phyloP scores from a whole-genome alignment of 1,284 basidiomycete species.

The Moesziomyces parantarcticus region DNA sequence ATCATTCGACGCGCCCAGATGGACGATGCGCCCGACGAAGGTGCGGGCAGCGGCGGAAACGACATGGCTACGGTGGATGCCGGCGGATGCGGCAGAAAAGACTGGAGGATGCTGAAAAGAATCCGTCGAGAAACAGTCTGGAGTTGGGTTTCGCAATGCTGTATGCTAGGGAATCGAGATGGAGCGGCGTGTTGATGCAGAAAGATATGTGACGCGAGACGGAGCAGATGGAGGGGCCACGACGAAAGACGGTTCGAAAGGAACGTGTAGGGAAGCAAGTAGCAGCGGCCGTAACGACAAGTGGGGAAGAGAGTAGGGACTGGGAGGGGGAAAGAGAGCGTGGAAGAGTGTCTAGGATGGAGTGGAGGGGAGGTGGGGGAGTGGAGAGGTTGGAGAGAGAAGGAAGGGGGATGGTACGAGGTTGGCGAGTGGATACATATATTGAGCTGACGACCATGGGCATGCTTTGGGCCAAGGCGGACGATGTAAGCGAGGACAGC shows the following conservation, averaged over 20 bases:
- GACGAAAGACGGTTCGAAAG: background rate
- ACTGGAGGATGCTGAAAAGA: conserved; percentile 13
- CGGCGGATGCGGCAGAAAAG: too few relatives aligned
- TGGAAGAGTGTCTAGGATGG: background rate
- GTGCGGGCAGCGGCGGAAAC: conserved; percentile 7
- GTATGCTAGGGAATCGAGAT: background rate
- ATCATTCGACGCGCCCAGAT: conserved; percentile 42
- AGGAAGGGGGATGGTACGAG: too few relatives aligned
- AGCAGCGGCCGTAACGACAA: too few relatives aligned
- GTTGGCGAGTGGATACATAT: conserved; percentile 2
- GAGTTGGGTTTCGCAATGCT: background rate
- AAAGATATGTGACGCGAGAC: conserved; percentile 2
- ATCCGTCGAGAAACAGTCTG: conserved; percentile 10
- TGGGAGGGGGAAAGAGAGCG: background rate
- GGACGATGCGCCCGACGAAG: conserved; percentile 12
- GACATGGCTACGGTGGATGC: conserved; percentile 11
- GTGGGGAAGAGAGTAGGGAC: background rate
- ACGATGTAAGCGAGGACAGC: background rate
- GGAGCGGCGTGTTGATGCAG: background rate
- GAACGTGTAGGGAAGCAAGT: conserved; percentile 2
- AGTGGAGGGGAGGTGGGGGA: too few relatives aligned
- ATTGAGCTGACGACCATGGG: background rate
- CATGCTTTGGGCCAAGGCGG: background rate
- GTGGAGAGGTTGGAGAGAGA: too few relatives aligned
- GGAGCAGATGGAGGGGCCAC: background rate